Evolutionary conservation across 2,329 filamentous ascomycete genomes (phyloP).

Genomic region (Westerdykella ornata): DNA sequence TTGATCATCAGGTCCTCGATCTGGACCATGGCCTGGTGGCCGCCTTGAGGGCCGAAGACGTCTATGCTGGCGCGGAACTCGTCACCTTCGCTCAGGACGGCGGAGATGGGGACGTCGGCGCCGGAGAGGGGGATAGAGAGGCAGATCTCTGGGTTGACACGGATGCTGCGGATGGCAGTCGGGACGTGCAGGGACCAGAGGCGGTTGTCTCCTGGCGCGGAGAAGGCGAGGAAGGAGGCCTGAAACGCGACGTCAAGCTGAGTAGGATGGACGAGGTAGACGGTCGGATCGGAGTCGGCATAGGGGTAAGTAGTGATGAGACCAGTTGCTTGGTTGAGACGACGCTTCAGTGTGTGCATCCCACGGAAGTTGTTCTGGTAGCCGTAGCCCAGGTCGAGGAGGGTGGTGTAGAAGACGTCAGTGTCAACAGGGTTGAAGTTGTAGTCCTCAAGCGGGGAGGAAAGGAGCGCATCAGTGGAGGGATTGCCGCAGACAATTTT

Average conservation of each 20-base stretch:
- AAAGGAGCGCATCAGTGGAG: conserved; percentile 2
- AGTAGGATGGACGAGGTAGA: conserved; percentile 20
- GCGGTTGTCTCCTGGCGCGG: conserved; percentile 24
- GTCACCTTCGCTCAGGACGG: conserved; percentile 3
- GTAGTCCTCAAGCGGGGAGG: conserved; percentile 1
- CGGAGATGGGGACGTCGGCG: background rate
- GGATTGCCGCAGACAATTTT: conserved; percentile 1
- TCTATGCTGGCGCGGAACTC: conserved; percentile 4
- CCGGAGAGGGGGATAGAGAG: background rate
- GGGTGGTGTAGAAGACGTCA: conserved; percentile 11
- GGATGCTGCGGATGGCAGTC: conserved; percentile 12
- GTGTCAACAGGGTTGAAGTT: conserved; percentile 7
- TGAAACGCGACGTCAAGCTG: conserved; percentile 31
- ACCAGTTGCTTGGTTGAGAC: conserved; percentile 3
- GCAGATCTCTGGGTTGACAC: conserved; percentile 15
- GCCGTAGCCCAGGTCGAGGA: conserved; percentile 16
- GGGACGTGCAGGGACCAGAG: conserved; percentile 23
- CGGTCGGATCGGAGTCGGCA: conserved; percentile 1
- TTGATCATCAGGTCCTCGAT: conserved; percentile 8
- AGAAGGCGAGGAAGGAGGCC: conserved; percentile 22
- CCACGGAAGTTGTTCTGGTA: conserved; percentile 12
- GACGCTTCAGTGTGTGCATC: conserved; percentile 7
- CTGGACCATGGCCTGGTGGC: conserved; percentile 5
- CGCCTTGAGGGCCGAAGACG: conserved; percentile 1
- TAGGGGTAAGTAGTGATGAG: conserved; percentile 1